Evolutionary conservation across 805 yeast species (phyloP), one percentile per base, ranked within the genome.

Genomic region (Candida taoyuanica): DNA sequence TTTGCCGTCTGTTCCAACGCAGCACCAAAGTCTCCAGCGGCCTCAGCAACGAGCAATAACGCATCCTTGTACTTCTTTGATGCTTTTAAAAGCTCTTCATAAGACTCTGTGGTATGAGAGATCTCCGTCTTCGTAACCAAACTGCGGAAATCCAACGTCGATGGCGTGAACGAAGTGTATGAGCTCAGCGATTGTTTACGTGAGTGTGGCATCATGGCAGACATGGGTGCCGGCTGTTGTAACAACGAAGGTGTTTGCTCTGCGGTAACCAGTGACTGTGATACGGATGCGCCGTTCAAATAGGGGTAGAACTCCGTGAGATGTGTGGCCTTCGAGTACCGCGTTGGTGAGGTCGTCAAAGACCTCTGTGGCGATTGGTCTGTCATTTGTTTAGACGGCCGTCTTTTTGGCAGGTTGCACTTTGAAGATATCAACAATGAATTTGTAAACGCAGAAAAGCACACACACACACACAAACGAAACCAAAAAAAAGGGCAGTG

Each of bases 1-100:
- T 73, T 64, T 1, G 87, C 78, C 42, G 77, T 67, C 30, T 67
- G 70, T 51, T 85, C 93, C 37, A 87, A 63, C 2, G 89, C 78
- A 3, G 66, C 60, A 1, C 93, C 95, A 52, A 87, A 74, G 35
- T 76, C 79, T 17, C 80, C 78, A 7, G 93, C 81, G 0, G 86
- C 81, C 13, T 60, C 59, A 2, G 87, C 63, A 46, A 77, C 65
- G 32, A 55, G 49, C 29, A 59, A 37, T 49, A 82, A 55, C 21
- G 84, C 69, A 23, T 61, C 49, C 33, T 73, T 51, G 58, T 79
- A 71, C 37, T 62, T 52, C 17, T 57, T 60, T 9, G 81, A 74
- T 34, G 77, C 71, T 3, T 49, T 52, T 14, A 76, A 47, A 26
- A 80, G 62, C 7, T 67, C 66, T n/a, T 63, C 57, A 49, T 76